A percentile compares a stretch with the other conserved stretches of the same genome.
phyloP scores from a whole-genome alignment of 805 yeast genomes.

The Brettanomyces sp. region DNA sequence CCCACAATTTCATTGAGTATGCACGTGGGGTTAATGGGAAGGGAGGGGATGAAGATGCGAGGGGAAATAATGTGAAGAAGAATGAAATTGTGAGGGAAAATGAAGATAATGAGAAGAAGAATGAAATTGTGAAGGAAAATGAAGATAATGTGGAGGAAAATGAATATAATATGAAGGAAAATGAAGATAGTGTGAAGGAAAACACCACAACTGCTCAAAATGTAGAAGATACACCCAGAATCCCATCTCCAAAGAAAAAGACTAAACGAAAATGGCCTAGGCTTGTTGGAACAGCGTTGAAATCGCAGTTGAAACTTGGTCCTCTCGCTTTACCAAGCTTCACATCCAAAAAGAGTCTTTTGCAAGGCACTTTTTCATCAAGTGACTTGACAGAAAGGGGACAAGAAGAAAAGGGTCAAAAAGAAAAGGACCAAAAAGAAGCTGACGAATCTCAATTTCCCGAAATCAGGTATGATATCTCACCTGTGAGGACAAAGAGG shows the following conservation, averaged over 20 bases:
- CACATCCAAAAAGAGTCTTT: neutral
- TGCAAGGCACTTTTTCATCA: neutral
- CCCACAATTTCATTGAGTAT: constrained; percentile 14
- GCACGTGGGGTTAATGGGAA: constrained; percentile 3
- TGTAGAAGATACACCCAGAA: constrained; percentile 21
- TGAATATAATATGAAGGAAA: too few species aligned
- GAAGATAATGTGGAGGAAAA: too few species aligned
- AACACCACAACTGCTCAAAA: constrained; percentile 2
- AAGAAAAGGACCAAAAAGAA: neutral
- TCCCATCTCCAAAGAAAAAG: constrained; percentile 47
- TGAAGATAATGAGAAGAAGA: neutral
- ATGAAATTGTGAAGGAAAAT: neutral
- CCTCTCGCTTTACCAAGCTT: neutral
- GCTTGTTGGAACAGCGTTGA: constrained; percentile 33
- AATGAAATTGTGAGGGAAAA: constrained; percentile 1
- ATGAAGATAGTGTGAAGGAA: neutral
- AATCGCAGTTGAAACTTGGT: constrained; percentile 22
- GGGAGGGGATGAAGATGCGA: constrained; percentile 1
- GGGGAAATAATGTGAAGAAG: constrained; percentile 14
- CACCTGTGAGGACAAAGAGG: neutral
- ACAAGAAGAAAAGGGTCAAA: neutral
- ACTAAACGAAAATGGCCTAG: constrained; percentile 38
- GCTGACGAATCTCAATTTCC: neutral
- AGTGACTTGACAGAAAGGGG: neutral
- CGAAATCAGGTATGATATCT: neutral